Evolutionary conservation across 2,329 filamentous ascomycete species (phyloP), one percentile per base, ranked within the genome.

Genomic region (Phaeomoniella chlamydospora): DNA sequence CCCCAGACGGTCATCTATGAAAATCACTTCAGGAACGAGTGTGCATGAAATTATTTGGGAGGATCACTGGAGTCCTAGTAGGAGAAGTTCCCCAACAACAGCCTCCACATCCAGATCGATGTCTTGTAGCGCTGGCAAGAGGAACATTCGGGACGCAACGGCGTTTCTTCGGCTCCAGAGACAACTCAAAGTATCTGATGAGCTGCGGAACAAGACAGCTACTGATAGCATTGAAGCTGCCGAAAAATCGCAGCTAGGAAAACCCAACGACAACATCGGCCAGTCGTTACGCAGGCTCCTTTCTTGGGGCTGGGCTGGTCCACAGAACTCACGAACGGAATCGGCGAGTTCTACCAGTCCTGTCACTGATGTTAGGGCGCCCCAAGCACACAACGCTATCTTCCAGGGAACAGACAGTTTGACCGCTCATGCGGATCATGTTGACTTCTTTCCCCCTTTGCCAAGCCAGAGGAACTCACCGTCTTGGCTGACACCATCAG

Each of bases 31-130:
- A 16, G 16, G 32, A 12, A 17, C 4, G 14, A 34, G 32, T 18
- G 16, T 34, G n/a, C 32, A 34, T 9, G 32, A 34, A 18, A 34
- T 34, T 6, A 18, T 34, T 17, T 34, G 32, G 32, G 32, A 34
- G 13, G 32, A 34, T 18, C 32, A 34, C 13, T 34, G 9, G 11
- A 4, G 6, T 17, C 15, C 30, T 9, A 34, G 32, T 18, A 18
- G 32, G 9, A 17, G 32, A 9, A 12, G 9, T 6, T 9, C 32
- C 6, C 10, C 32, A 13, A 12, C 6, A 18, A 34, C 32, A 18
- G 12, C 10, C 9, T 13, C 13, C 16, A 26, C 22, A n/a, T 26
- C 22, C 6, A 26, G n/a, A n/a, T n/a, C n/a, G n/a, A n/a, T n/a
- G n/a, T n/a, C n/a, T n/a, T n/a, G n/a, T n/a, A n/a, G n/a, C n/a